These are phyloP conservation scores for Entophlyctis helioformis DNA, from an alignment of 192 early-diverging fungal genomes.

Conservation along the genomic window DNA sequence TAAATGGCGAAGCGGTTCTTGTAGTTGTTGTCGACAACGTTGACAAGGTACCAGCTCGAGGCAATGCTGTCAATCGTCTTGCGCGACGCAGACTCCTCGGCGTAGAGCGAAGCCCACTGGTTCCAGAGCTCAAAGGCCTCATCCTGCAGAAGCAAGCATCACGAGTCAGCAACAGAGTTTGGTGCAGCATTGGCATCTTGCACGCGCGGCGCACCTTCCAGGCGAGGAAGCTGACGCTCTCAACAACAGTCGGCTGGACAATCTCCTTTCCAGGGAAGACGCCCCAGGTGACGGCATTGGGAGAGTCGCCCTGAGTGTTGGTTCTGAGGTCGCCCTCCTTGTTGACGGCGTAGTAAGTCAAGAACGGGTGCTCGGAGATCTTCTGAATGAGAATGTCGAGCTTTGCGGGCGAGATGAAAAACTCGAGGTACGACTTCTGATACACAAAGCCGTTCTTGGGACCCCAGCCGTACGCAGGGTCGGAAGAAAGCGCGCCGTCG, in stretches of 20 bases:
- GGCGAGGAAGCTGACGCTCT: conserved; percentile 72
- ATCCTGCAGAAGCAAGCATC: conserved; percentile 46
- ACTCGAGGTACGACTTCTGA: conserved; percentile 93
- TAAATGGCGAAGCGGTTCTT: conserved; percentile 59
- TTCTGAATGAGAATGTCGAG: conserved; percentile 57
- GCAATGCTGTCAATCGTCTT: conserved; percentile 50
- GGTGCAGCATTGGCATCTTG: too few relatives aligned
- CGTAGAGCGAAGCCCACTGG: conserved; percentile 72
- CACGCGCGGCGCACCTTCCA: conserved; percentile 78
- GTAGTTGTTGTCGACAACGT: conserved; percentile 93
- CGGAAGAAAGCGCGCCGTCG: conserved; percentile 69
- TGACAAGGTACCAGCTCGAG: conserved; percentile 78
- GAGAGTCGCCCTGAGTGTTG: conserved; percentile 72
- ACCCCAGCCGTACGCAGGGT: conserved; percentile 84
- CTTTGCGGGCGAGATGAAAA: conserved; percentile 69
- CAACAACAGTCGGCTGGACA: conserved; percentile 92
- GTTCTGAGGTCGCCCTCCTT: conserved; percentile 78
- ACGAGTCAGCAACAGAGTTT: too few relatives aligned
- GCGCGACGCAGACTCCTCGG: conserved; percentile 22
- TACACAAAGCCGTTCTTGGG: conserved; percentile 92
- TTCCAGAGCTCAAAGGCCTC: conserved; percentile 91
- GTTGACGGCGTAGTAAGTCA: conserved; percentile 88
- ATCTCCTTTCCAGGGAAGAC: conserved; percentile 97
- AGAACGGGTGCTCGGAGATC: conserved; percentile 50
- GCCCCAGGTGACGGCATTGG: conserved; percentile 97